These are phyloP conservation scores for Harrya chromipes DNA, from an alignment of 768 basidiomycete genomes.

Conservation along the genomic window DNA sequence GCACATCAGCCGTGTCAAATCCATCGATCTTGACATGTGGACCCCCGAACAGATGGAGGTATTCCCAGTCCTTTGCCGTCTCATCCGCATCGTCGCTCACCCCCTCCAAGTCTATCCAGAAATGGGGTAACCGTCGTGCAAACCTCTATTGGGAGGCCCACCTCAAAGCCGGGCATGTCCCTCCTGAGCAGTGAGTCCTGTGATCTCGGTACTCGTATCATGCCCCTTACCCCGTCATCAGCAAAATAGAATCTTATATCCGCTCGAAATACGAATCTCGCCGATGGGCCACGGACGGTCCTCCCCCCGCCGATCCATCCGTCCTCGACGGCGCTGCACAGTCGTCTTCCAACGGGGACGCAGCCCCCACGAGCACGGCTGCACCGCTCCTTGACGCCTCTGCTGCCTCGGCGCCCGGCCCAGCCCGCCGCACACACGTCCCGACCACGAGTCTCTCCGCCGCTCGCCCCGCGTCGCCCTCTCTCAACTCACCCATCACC, in stretches of 20 bases:
- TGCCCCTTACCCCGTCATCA: slow-evolving; percentile 26
- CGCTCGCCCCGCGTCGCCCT: slow-evolving; percentile 29
- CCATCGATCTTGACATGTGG: slow-evolving; percentile 97
- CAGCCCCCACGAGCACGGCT: neutral
- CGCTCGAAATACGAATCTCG: slow-evolving; percentile 94
- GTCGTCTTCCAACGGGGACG: slow-evolving; percentile 11
- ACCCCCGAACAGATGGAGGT: slow-evolving; percentile 98
- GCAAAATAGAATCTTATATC: slow-evolving; percentile 98
- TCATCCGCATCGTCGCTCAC: neutral
- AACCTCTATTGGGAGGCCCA: slow-evolving; percentile 98
- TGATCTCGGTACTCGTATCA: neutral
- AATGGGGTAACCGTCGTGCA: slow-evolving; percentile 92
- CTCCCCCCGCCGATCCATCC: slow-evolving; percentile 78
- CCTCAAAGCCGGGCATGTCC: slow-evolving; percentile 84
- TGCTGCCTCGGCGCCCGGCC: neutral
- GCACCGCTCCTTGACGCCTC: slow-evolving; percentile 10
- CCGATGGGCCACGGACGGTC: slow-evolving; percentile 92
- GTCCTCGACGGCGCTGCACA: slow-evolving; percentile 51
- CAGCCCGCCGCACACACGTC: slow-evolving; percentile 6
- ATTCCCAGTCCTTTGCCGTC: slow-evolving; percentile 15
- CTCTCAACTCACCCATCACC: slow-evolving; percentile 22
- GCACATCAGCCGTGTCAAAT: slow-evolving; percentile 96
- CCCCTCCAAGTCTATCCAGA: slow-evolving; percentile 64
- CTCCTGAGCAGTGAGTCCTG: slow-evolving; percentile 85
- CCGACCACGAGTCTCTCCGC: slow-evolving; percentile 20